Percentiles rank a stretch among this genome's conserved stretches.
Conservation (phyloP, 352 stramenopile species). For the Thraustochytrium striatum region DNA sequence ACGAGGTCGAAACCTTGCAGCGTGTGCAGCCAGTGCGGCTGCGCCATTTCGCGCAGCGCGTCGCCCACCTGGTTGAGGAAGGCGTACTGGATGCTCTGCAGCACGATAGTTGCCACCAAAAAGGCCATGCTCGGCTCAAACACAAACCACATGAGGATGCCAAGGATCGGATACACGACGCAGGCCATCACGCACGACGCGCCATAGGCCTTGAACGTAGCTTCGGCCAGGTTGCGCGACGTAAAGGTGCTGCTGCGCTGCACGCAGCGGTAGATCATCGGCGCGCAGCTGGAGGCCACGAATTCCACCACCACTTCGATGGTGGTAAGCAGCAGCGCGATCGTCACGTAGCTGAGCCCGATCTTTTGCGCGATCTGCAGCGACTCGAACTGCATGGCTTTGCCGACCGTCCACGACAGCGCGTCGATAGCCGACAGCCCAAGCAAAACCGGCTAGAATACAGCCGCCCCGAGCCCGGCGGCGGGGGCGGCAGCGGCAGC, state of each 20-base stretch:
- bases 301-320: constrained; percentile 20
- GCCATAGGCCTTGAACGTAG: neutral
- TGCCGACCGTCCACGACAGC: constrained; percentile 22
- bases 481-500: neutral
- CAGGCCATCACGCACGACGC: neutral
- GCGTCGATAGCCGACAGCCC: neutral
- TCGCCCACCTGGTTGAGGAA: constrained; percentile 18
- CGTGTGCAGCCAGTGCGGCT: constrained; percentile 29
- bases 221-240: constrained; percentile 1
- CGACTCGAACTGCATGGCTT: constrained; percentile 30
- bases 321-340: constrained; percentile 11
- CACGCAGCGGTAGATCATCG: neutral
- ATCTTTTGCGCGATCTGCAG: neutral
- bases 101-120: neutral
- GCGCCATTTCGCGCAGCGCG: constrained; percentile 23
- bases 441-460: neutral
- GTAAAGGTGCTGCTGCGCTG: constrained; percentile 34
- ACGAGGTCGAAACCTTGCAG: constrained; percentile 18
- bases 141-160: neutral
- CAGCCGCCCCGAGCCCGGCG: neutral
- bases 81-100: constrained; percentile 24
- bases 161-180: constrained; percentile 2
- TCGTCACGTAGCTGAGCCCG: constrained; percentile 19
- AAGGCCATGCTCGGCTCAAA: neutral
- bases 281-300: neutral